A percentile compares a stretch with the other conserved stretches of the same genome.
phyloP scores from a whole-genome alignment of 2,329 filamentous ascomycete species.

The Curvularia hawaiiensis region DNA sequence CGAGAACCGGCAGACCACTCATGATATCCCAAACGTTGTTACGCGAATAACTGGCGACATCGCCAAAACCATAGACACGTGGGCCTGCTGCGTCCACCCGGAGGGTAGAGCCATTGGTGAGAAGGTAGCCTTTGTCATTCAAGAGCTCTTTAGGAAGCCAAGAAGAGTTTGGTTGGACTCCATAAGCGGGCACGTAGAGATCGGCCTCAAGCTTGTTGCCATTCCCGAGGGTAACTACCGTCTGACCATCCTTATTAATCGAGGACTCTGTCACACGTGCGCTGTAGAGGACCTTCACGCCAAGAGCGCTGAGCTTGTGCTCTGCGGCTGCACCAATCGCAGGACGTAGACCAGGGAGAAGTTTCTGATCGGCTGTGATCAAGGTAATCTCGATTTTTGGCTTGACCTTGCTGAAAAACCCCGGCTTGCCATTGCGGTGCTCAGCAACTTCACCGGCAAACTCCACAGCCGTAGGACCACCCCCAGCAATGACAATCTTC shows the following conservation, averaged over 20 bases:
- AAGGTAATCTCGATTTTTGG: constrained; percentile 52
- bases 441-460: constrained; percentile 57
- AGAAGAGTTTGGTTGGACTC: constrained; percentile 58
- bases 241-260: constrained; percentile 45
- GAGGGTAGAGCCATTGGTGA: constrained; percentile 52
- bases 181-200: constrained; percentile 59
- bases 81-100: constrained; percentile 53
- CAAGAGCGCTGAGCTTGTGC: constrained; percentile 52
- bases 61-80: constrained; percentile 56
- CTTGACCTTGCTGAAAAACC: constrained; percentile 42
- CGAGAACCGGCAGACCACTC: constrained; percentile 47
- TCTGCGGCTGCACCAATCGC: constrained; percentile 52
- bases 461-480: constrained; percentile 57
- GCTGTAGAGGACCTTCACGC: constrained; percentile 53
- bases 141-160: constrained; percentile 58
- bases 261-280: constrained; percentile 37
- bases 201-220: constrained; percentile 56
- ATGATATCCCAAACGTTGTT: constrained; percentile 51
- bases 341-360: constrained; percentile 51
- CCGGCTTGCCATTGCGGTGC: constrained; percentile 46
- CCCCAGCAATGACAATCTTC: constrained; percentile 55
- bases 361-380: constrained; percentile 48
- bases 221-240: constrained; percentile 47
- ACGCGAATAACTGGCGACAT: constrained; percentile 52
- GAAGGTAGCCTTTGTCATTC: constrained; percentile 54